Evolutionary conservation across 768 basidiomycete genomes (phyloP).

Genomic region (Crucibulum laeve): DNA sequence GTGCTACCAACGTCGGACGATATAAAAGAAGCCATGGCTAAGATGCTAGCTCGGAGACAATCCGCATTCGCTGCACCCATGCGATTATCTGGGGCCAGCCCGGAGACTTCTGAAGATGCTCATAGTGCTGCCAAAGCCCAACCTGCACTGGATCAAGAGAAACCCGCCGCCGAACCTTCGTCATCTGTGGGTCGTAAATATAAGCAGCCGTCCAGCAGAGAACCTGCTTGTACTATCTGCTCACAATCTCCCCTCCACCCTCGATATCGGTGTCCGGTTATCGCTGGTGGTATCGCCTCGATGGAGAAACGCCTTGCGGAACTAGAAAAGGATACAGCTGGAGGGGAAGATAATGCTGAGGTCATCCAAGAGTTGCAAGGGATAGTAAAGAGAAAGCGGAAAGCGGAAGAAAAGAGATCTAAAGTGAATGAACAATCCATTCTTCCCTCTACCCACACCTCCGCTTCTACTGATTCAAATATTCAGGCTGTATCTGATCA

Average conservation of each 20-base stretch:
- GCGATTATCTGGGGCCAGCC: too few species aligned
- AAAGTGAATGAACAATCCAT: slow-evolving; percentile 11
- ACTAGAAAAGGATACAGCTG: slow-evolving; percentile 24
- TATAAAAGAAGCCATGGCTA: too few species aligned
- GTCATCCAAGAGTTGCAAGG: slow-evolving; percentile 39
- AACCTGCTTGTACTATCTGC: slow-evolving; percentile 43
- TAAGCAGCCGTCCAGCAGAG: background rate
- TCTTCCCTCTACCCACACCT: slow-evolving; percentile 4
- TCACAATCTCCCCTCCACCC: slow-evolving; percentile 37
- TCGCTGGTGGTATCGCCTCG: slow-evolving; percentile 35
- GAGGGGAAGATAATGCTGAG: slow-evolving; percentile 16
- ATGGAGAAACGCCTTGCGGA: slow-evolving; percentile 43
- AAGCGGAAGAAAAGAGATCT: slow-evolving; percentile 12
- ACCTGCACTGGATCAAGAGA: too few species aligned
- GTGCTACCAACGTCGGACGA: too few species aligned
- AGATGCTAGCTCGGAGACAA: too few species aligned
- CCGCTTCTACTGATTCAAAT: slow-evolving; percentile 3
- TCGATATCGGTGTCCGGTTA: slow-evolving; percentile 44
- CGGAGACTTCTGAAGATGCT: background rate
- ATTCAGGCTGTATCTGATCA: background rate
- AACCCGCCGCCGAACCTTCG: too few species aligned
- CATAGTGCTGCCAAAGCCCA: too few species aligned
- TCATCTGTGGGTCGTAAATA: slow-evolving; percentile 1
- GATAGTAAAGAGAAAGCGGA: slow-evolving; percentile 23
- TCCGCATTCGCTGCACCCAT: too few species aligned